phyloP scores from a whole-genome alignment of 164 flowering plant genomes.

The Piper betle region DNA sequence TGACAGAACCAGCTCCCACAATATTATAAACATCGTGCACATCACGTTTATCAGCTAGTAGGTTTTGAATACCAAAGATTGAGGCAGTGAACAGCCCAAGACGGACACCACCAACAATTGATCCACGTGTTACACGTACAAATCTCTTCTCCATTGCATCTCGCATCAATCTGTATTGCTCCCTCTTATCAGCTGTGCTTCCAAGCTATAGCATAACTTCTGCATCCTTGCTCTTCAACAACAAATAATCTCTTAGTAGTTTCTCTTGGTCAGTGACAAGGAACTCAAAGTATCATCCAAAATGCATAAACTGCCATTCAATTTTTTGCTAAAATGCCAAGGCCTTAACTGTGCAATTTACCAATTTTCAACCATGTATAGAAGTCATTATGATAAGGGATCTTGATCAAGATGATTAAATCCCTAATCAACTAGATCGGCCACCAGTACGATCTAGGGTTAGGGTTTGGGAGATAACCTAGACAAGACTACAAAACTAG shows the following conservation, averaged over 20 bases:
- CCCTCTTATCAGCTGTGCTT: conserved; percentile 93
- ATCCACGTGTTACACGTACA: conserved; percentile 73
- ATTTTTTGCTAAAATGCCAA: no score
- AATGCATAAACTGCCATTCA: no score
- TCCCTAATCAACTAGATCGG: no score
- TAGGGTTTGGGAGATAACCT: no score
- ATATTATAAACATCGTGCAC: conserved; percentile 83
- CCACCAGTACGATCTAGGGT: no score
- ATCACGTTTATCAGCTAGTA: conserved; percentile 83
- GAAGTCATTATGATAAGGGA: no score
- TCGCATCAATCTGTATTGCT: conserved; percentile 84
- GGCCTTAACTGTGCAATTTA: no score
- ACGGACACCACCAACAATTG: conserved; percentile 90
- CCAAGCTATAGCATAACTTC: conserved; percentile 90
- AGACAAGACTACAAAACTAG: no score
- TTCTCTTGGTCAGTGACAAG: not conserved
- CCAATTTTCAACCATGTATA: no score
- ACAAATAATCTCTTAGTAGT: not conserved
- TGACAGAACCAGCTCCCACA: conserved; percentile 87
- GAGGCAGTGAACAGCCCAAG: conserved; percentile 93
- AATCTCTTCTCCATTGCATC: conserved; percentile 99
- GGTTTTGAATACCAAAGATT: conserved; percentile 67
- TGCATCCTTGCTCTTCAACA: conserved; percentile 90
- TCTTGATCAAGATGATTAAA: no score
- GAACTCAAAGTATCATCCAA: no score